Base-by-base conservation (phyloP, 176 grass and related monocot genomes). In the Hordeum marinum region DNA sequence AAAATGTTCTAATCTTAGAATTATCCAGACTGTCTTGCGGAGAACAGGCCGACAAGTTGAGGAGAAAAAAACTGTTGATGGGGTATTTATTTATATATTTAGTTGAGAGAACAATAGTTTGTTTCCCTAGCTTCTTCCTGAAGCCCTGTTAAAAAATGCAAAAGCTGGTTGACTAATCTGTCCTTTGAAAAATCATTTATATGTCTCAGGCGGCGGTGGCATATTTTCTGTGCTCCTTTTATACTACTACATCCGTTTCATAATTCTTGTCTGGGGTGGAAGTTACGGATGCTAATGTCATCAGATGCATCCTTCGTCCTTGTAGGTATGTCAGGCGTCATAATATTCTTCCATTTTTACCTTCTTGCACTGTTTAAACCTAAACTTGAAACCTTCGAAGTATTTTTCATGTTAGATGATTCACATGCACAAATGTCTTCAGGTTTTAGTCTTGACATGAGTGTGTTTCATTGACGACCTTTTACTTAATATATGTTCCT, bases 101-200 rank as follows among this genome's bases (percentile, higher is more conserved):
- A 70, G 68, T 80, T 80, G 45, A 68, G 35, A 59, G 68, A 61
- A 72, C 35, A 76, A 46, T 35, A 61, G 75, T 45, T 45, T 85
- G 59, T 50, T 83, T 75, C 12, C 86, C 72, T 80, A 8, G 11
- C 26, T 73, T 42, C 65, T 80, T 50, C 50, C 31, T 84, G 45
- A 60, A 67, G 80, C 52, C 10, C 18, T 68, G 66, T 75, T 76
- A 83, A 31, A 40, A 82, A 74, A 72, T 60, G 80, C 75, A 87
- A 83, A 87, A 80, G 84, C 59, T 67, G 35, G 43, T 78, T 83
- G 74, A 83, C 88, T 90, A 37, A 66, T 73, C 8, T 72, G 62
- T 35, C 78, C 10, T 40, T 40, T 35, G 42, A 5, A 75, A 50
- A 86, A 81, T 11, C 23, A 50, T n/a, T 63, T 83, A 18, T 26